Conservation (phyloP, 2,329 filamentous ascomycete genomes). For the Chaetomiaceae sp. region DNA sequence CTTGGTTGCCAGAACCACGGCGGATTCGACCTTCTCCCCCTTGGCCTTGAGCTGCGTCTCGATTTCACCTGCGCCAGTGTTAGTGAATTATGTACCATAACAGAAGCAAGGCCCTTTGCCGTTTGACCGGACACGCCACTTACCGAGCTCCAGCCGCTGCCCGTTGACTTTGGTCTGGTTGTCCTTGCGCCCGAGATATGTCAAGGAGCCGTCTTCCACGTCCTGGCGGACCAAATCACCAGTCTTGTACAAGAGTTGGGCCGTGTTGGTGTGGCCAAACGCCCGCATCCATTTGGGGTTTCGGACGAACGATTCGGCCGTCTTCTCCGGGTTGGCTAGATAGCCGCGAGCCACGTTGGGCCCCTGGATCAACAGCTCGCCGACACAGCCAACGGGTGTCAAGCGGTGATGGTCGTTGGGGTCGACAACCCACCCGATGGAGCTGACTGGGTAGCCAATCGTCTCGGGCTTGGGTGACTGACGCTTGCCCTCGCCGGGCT, state of each 20-base stretch:
- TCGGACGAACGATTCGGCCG: conserved; percentile 35
- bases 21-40: neutral
- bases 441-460: conserved; percentile 25
- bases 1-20: neutral
- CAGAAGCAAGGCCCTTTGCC: no score
- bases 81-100: neutral
- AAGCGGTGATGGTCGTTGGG: conserved; percentile 27
- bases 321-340: conserved; percentile 43
- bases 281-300: conserved; percentile 38
- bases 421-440: conserved; percentile 42
- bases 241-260: conserved; percentile 37
- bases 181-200: conserved; percentile 45
- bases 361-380: conserved; percentile 38
- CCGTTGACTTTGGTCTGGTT: conserved; percentile 65
- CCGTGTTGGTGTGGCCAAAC: conserved; percentile 38
- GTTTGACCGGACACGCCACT: no score
- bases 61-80: neutral
- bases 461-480: neutral
- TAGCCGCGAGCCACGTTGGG: conserved; percentile 47
- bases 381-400: conserved; percentile 30
- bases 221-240: conserved; percentile 41
- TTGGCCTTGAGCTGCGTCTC: neutral
- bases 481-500: neutral
- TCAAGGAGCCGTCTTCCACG: conserved; percentile 26
- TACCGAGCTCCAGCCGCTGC: conserved; percentile 55